Evolutionary conservation across 441 rosid species (phyloP), one percentile per base, ranked within the genome.

Genomic region (Adansonia madagascariensis): DNA sequence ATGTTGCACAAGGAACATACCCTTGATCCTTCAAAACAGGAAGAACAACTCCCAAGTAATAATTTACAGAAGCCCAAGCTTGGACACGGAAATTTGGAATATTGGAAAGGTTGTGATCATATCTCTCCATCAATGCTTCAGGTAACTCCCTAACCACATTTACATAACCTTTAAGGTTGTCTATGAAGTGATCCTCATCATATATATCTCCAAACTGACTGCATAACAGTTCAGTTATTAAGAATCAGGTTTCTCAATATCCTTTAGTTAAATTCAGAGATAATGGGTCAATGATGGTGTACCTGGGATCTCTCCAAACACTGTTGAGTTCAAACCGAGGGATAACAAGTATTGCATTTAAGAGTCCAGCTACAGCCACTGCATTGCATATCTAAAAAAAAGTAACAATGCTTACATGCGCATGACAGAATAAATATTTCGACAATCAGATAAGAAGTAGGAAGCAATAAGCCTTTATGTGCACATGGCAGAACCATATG

Each of bases 271-370:
- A 74, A 69, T 18, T 70, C 46, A 46, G 9, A 76, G 65, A 49
- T 12, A 67, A 35, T 12, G 20, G 53, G 46, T 71, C 75, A 56
- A 18, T 39, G 49, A 60, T 18, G 20, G 62, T 9, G 49, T 71
- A 89, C 99, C 99, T 95, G 75, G 98, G 88, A 82, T 95, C 99
- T 86, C 83, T 91, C 99, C 99, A 93, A 44, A 95, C 89, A 80
- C 81, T 80, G 72, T 93, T 90, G 84, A 90, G 91, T 71, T 90
- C 98, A 62, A 95, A 91, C 66, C 59, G 85, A 9, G 99, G 99
- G 52, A 95, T 88, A 81, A 95, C 94, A 55, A 95, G 81, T 10
- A 88, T 72, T 71, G 99, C 97, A 80, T 95, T 95, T 76, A 95
- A 69, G 77, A 93, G 89, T 78, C 94, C 97, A 15, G 99, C 99